Conservation (phyloP, 2,329 filamentous ascomycete species). For the Penicillium psychrosexuale region DNA sequence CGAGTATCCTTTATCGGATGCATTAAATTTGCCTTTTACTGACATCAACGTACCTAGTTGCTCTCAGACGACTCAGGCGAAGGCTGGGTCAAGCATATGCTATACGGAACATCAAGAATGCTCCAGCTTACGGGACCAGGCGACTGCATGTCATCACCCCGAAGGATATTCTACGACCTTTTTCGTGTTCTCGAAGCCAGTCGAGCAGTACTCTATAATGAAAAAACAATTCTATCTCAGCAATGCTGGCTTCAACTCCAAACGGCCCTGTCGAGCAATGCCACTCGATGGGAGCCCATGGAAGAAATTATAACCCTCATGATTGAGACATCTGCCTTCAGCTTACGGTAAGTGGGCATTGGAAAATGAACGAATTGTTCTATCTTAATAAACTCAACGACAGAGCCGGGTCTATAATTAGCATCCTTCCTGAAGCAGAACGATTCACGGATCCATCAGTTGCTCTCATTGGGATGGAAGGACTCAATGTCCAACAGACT, state of each 20-base stretch:
- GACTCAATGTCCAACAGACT: not conserved
- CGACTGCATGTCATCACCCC: not conserved
- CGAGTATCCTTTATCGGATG: not conserved
- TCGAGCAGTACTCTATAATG: constrained; percentile 1
- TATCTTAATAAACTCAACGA: not conserved
- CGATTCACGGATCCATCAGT: not conserved
- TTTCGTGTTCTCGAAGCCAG: constrained; percentile 9
- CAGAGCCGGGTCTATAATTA: not conserved
- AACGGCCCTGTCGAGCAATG: not conserved
- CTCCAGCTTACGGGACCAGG: constrained; percentile 6
- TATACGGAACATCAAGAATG: constrained; percentile 9
- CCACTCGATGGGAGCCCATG: not conserved
- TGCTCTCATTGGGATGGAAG: not conserved
- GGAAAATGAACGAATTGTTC: not conserved
- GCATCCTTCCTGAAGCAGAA: not conserved
- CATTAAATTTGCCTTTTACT: not conserved
- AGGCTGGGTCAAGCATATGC: constrained; percentile 9
- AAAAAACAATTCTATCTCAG: constrained; percentile 5
- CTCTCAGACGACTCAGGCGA: constrained; percentile 2
- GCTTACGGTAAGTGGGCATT: not conserved
- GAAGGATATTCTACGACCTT: constrained; percentile 5
- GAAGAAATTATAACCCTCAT: not conserved
- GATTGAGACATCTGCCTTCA: not conserved
- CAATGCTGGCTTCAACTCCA: not conserved
- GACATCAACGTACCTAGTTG: not conserved